A percentile compares a stretch with the other conserved stretches of the same genome.
Conservation (phyloP, 2,329 filamentous ascomycete genomes). For the Stachybotrys elegans region DNA sequence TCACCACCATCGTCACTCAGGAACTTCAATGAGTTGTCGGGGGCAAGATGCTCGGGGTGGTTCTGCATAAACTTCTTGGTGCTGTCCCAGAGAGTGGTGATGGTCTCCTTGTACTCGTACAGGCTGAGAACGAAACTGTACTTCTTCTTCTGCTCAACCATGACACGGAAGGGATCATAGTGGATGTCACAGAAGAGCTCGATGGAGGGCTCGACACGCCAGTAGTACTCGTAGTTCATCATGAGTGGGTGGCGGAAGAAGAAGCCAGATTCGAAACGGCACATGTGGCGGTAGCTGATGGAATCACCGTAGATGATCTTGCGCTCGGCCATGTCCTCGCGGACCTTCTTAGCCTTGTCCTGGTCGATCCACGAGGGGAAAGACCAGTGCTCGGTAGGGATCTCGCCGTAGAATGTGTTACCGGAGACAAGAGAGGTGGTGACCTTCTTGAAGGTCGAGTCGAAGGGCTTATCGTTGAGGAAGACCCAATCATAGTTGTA, state of each 20-base stretch:
- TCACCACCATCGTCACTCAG: slow-evolving; percentile 87
- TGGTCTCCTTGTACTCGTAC: slow-evolving; percentile 95
- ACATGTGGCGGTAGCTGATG: slow-evolving; percentile 98
- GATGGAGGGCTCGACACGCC: slow-evolving; percentile 96
- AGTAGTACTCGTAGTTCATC: slow-evolving; percentile 98
- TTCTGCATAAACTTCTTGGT: slow-evolving; percentile 90
- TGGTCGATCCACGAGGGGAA: slow-evolving; percentile 95
- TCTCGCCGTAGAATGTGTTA: slow-evolving; percentile 84
- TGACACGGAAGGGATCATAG: slow-evolving; percentile 94
- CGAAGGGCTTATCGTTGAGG: slow-evolving; percentile 92
- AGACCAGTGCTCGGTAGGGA: slow-evolving; percentile 91
- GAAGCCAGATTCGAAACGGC: slow-evolving; percentile 97
- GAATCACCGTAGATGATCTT: slow-evolving; percentile 99
- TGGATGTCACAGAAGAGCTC: slow-evolving; percentile 94
- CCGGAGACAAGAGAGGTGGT: slow-evolving; percentile 88
- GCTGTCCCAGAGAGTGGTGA: slow-evolving; percentile 92
- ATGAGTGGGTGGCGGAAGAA: slow-evolving; percentile 95
- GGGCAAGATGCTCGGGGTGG: slow-evolving; percentile 80
- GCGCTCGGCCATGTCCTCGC: slow-evolving; percentile 86
- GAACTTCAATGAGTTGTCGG: slow-evolving; percentile 85
- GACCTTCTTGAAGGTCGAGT: slow-evolving; percentile 88
- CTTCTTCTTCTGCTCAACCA: slow-evolving; percentile 95
- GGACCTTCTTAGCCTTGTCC: slow-evolving; percentile 83
- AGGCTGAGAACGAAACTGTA: slow-evolving; percentile 95
- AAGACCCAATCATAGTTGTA: slow-evolving; percentile 99